Percentiles rank a stretch among this genome's conserved stretches.
Evolutionary conservation across 2,329 filamentous ascomycete species (phyloP).

Genomic region (Aspergillus novoparasiticus): DNA sequence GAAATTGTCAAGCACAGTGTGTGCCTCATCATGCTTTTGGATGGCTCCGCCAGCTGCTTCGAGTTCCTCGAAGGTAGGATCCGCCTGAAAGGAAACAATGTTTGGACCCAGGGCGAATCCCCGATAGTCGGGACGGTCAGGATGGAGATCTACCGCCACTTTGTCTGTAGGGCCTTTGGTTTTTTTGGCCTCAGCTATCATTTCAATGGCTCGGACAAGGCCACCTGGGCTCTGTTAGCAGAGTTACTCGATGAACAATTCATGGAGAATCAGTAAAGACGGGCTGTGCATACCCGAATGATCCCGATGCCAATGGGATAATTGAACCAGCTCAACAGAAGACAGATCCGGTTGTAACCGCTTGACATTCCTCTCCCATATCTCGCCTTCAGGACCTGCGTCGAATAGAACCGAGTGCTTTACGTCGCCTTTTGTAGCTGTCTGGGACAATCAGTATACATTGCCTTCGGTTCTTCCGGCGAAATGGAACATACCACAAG

Average conservation of each 20-base stretch:
- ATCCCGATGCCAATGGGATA: conserved; percentile 60
- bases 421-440: conserved; percentile 47
- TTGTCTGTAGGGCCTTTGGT: conserved; percentile 21
- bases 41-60: conserved; percentile 45
- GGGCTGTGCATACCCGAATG: conserved; percentile 50
- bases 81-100: conserved; percentile 55
- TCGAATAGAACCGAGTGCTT: conserved; percentile 57
- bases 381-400: conserved; percentile 54
- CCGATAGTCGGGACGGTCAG: conserved; percentile 54
- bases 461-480: background rate
- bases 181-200: conserved; percentile 49
- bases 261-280: background rate
- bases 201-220: conserved; percentile 51
- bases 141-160: conserved; percentile 55
- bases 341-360: conserved; percentile 48
- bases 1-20: conserved; percentile 52
- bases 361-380: conserved; percentile 54
- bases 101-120: conserved; percentile 47
- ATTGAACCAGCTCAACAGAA: conserved; percentile 50
- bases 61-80: conserved; percentile 55
- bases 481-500: conserved; percentile 45
- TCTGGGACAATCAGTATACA: conserved; percentile 34
- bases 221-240: conserved; percentile 40
- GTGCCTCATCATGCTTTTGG: conserved; percentile 41
- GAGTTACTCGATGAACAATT: background rate